Conservation (phyloP, 352 stramenopile genomes). For the Hyaloperonospora arabidopsidis region DNA sequence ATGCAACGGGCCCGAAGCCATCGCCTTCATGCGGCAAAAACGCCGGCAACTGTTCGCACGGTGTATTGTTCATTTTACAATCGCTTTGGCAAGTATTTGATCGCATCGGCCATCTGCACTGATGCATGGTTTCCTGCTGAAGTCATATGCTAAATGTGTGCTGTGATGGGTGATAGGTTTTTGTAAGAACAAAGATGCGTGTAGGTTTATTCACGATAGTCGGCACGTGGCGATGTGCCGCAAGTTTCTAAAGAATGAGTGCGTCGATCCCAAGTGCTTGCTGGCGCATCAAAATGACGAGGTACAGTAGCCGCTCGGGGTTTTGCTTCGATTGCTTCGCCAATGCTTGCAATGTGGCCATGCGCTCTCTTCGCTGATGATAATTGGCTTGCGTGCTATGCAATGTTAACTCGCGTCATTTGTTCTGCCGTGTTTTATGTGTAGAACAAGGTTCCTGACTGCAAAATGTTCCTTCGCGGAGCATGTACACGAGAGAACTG, state of each 20-base stretch:
- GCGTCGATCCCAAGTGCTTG: slow-evolving; percentile 45
- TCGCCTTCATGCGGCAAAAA: slow-evolving; percentile 28
- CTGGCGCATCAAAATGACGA: slow-evolving; percentile 71
- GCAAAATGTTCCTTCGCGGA: slow-evolving; percentile 68
- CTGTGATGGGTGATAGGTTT: slow-evolving; percentile 34
- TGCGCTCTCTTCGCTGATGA: slow-evolving; percentile 6
- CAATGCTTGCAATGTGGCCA: slow-evolving; percentile 10
- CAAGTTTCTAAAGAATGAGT: slow-evolving; percentile 66
- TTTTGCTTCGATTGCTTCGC: slow-evolving; percentile 12
- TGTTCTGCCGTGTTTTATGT: neutral
- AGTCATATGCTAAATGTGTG: slow-evolving; percentile 14
- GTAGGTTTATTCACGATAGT: slow-evolving; percentile 79
- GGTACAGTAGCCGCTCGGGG: slow-evolving; percentile 30
- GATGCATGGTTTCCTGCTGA: neutral
- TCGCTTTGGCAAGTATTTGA: slow-evolving; percentile 54
- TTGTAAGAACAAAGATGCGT: slow-evolving; percentile 76
- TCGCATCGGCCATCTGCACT: slow-evolving; percentile 1
- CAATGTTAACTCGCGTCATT: slow-evolving; percentile 1
- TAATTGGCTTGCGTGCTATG: slow-evolving; percentile 11
- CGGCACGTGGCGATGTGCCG: slow-evolving; percentile 73
- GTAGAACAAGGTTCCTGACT: slow-evolving; percentile 81
- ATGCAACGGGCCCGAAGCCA: slow-evolving; percentile 42
- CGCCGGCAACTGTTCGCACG: slow-evolving; percentile 35
- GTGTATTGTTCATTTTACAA: slow-evolving; percentile 82
- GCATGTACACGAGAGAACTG: slow-evolving; percentile 65